Percentiles rank a stretch among this genome's conserved stretches.
Evolutionary conservation across 768 basidiomycete genomes (phyloP).

Genomic region (Suillus placidus): DNA sequence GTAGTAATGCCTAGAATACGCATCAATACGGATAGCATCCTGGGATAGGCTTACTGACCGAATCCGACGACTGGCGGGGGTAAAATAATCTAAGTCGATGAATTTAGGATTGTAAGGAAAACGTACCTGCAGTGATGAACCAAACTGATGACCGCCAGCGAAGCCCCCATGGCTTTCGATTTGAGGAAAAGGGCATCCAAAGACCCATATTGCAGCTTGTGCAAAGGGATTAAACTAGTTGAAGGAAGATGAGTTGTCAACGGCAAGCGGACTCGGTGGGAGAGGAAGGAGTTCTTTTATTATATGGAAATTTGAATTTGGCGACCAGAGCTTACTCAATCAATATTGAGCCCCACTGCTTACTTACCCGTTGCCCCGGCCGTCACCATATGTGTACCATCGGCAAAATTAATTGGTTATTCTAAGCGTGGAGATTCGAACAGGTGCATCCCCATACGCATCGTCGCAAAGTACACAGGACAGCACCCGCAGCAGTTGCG

Average conservation of each 20-base stretch:
- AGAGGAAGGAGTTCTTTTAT: neutral
- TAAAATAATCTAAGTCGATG: constrained; percentile 7
- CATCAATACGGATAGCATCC: neutral
- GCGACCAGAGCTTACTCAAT: constrained; percentile 5
- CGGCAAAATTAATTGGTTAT: neutral
- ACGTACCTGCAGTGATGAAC: constrained; percentile 52
- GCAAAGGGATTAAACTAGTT: constrained; percentile 14
- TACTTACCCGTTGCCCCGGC: too few relatives aligned
- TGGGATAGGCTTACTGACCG: constrained; percentile 36
- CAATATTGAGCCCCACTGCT: neutral
- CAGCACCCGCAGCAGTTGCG: neutral
- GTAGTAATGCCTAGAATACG: constrained; percentile 39
- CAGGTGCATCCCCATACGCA: too few relatives aligned
- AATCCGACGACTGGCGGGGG: constrained; percentile 46
- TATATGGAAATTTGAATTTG: constrained; percentile 5
- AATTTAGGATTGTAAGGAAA: neutral
- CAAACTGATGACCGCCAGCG: constrained; percentile 61
- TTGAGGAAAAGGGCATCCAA: neutral
- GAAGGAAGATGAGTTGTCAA: constrained; percentile 6
- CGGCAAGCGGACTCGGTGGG: too few relatives aligned
- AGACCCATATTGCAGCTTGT: neutral
- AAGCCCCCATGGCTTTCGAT: constrained; percentile 44
- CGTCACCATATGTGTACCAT: too few relatives aligned
- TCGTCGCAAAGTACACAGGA: neutral
- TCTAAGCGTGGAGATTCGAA: neutral